Base-by-base conservation (phyloP, 2,329 filamentous ascomycete species). In the Aspergillus vadensis region DNA sequence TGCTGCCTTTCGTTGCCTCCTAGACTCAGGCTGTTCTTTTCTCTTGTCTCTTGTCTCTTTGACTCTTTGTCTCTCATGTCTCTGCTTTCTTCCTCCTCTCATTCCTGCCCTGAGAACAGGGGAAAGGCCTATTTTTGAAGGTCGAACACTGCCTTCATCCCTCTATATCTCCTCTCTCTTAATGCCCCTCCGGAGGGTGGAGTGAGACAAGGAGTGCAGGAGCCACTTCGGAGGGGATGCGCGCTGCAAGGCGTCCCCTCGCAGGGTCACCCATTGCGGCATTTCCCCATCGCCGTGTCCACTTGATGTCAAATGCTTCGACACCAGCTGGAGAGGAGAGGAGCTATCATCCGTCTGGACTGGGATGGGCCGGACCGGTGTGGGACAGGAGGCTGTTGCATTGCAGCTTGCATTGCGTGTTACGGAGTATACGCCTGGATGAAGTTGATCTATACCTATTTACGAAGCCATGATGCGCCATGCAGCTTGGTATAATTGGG, bases 41-140 rank as follows among this genome's bases (percentile, higher is more conserved):
- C 27, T 10, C 10, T 36, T 36, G 14, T 14, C 12, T 14, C 30
- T 14, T 36, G 14, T 14, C 12, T 14, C 30, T 14, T 36, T 36
- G 14, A 36, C 15, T 36, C 4, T 36, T 32, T 12, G 36, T 25
- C 8, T 27, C 5, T 36, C 12, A 14, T 36, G 36, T 25, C 36
- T 51, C 17, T 50, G 39, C 17, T 43, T 47, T 55, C 44, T 44
- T 47, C 17, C 39, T 36, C 9, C 30, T 50, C 62, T 57, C 10
- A 21, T 14, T 44, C 41, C 62, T 53, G 27, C 15, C 59, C 59
- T 61, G 53, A 48, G 51, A 51, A 44, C 56, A 63, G 62, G 62
- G 62, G 59, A 56, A 62, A 41, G 32, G 49, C 48, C 54, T 59
- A 32, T 49, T 62, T 62, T 50, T 57, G 57, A 62, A 62, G 53